Evolutionary conservation across 352 stramenopile genomes (phyloP).

Genomic region (Pythium aphanidermatum): DNA sequence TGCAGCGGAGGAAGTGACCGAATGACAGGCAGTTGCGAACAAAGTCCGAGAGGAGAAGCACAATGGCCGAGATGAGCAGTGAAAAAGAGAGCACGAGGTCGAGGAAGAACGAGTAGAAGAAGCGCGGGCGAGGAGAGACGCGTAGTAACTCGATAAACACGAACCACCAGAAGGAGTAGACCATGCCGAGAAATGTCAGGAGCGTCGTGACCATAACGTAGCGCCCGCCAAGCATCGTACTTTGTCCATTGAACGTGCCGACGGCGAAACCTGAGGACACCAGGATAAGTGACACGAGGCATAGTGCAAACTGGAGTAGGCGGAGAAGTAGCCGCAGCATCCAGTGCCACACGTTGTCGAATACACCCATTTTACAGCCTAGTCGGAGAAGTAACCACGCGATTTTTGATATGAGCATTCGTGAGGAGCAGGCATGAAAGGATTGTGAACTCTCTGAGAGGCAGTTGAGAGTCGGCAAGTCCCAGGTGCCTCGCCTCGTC

Average conservation of each 20-base stretch:
- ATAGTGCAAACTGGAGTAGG: constrained; percentile 16
- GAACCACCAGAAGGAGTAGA: constrained; percentile 20
- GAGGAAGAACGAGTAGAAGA: constrained; percentile 9
- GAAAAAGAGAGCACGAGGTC: constrained; percentile 16
- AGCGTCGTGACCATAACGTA: constrained; percentile 16
- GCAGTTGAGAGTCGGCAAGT: too few species aligned
- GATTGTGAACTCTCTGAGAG: too few species aligned
- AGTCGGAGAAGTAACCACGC: constrained; percentile 2
- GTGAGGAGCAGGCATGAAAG: too few species aligned
- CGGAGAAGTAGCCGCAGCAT: constrained; percentile 10
- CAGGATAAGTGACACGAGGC: constrained; percentile 16
- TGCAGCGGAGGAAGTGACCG: constrained; percentile 18
- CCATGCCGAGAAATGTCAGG: constrained; percentile 15
- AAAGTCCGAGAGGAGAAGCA: constrained; percentile 19
- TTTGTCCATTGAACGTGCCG: constrained; percentile 16
- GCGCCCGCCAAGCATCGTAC: constrained; percentile 12
- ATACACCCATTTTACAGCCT: constrained; percentile 16
- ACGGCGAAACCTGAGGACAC: constrained; percentile 16
- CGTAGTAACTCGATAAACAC: constrained; percentile 17
- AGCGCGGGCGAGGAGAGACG: constrained; percentile 8
- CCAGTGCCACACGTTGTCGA: constrained; percentile 17
- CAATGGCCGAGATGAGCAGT: constrained; percentile 14
- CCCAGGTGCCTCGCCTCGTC: too few species aligned
- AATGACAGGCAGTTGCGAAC: constrained; percentile 21
- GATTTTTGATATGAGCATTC: constrained; percentile 12